These are phyloP conservation scores for Linnemannia schmuckeri DNA, from an alignment of 192 early-diverging fungal genomes.

Conservation along the genomic window DNA sequence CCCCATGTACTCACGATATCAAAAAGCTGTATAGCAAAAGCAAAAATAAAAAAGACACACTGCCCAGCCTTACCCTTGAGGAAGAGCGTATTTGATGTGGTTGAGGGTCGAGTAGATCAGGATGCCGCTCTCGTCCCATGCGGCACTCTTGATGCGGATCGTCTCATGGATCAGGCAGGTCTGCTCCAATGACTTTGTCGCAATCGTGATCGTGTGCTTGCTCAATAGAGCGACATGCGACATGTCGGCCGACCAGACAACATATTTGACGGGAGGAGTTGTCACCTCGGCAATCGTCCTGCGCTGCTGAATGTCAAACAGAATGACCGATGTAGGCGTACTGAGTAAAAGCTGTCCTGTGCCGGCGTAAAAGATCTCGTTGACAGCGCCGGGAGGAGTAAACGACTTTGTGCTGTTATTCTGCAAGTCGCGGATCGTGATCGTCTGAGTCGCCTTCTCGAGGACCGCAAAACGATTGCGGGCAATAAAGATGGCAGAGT, in stretches of 20 bases:
- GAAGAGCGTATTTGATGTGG: constrained; percentile 97
- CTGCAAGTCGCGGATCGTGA: constrained; percentile 88
- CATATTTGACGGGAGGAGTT: constrained; percentile 92
- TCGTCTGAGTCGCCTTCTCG: constrained; percentile 83
- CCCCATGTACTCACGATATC: too few species aligned
- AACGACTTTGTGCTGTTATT: constrained; percentile 94
- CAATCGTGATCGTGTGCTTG: constrained; percentile 97
- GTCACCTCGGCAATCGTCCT: constrained; percentile 81
- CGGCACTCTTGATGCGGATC: constrained; percentile 97
- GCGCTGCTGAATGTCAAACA: constrained; percentile 93
- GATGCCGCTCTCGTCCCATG: constrained; percentile 93
- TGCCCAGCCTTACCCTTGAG: constrained; percentile 77
- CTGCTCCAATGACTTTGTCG: constrained; percentile 90
- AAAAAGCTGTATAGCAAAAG: too few species aligned
- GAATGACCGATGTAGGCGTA: constrained; percentile 87
- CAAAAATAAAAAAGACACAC: neutral
- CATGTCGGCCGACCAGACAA: constrained; percentile 93
- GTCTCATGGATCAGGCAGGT: constrained; percentile 94
- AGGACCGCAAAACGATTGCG: constrained; percentile 98
- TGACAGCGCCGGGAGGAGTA: constrained; percentile 79
- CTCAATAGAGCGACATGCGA: constrained; percentile 89
- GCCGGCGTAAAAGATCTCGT: constrained; percentile 92
- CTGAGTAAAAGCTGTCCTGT: constrained; percentile 87
- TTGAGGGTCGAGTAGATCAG: constrained; percentile 98
- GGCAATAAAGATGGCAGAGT: constrained; percentile 92